A percentile compares a stretch with the other conserved stretches of the same genome.
These are phyloP conservation scores for Penicillium canariense DNA, from an alignment of 495 filamentous ascomycete genomes.

Conservation along the genomic window DNA sequence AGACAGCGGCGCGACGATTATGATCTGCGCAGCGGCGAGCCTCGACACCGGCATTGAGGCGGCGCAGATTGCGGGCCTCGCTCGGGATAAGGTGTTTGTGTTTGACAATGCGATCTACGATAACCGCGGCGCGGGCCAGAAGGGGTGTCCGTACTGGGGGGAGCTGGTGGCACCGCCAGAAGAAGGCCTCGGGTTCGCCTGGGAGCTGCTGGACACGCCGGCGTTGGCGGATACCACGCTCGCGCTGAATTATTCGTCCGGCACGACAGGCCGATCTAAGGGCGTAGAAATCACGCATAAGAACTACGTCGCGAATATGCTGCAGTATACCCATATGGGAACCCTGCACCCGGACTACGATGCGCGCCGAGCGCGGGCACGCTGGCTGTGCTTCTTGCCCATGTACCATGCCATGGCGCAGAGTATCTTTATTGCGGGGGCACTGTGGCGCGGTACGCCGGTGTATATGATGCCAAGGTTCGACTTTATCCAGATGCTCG, in stretches of 20 bases:
- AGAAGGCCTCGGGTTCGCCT: conserved; percentile 45
- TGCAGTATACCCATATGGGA: conserved; percentile 52
- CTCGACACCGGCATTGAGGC: conserved; percentile 46
- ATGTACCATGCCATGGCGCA: conserved; percentile 70
- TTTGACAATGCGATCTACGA: conserved; percentile 49
- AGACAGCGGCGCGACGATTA: conserved; percentile 63
- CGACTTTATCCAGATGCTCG: conserved; percentile 68
- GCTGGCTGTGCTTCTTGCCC: conserved; percentile 63
- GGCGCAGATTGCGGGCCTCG: conserved; percentile 38
- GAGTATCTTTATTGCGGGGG: conserved; percentile 46
- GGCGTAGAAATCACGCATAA: conserved; percentile 77
- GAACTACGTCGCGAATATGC: conserved; percentile 68
- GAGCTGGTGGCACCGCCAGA: conserved; percentile 40
- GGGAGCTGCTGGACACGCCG: conserved; percentile 38
- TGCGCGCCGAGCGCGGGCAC: conserved; percentile 25
- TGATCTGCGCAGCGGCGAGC: conserved; percentile 54
- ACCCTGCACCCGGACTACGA: conserved; percentile 48
- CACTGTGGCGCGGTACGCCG: conserved; percentile 39
- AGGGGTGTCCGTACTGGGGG: conserved; percentile 51
- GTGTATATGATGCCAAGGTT: conserved; percentile 75
- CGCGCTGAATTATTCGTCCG: conserved; percentile 69
- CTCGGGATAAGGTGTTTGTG: conserved; percentile 42
- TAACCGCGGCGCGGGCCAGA: conserved; percentile 32
- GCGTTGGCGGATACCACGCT: conserved; percentile 44
- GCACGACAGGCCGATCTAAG: conserved; percentile 82